A percentile compares a stretch with the other conserved stretches of the same genome.
These are phyloP conservation scores for Claviceps sorghi DNA, from an alignment of 2,329 filamentous ascomycete species.

Conservation along the genomic window DNA sequence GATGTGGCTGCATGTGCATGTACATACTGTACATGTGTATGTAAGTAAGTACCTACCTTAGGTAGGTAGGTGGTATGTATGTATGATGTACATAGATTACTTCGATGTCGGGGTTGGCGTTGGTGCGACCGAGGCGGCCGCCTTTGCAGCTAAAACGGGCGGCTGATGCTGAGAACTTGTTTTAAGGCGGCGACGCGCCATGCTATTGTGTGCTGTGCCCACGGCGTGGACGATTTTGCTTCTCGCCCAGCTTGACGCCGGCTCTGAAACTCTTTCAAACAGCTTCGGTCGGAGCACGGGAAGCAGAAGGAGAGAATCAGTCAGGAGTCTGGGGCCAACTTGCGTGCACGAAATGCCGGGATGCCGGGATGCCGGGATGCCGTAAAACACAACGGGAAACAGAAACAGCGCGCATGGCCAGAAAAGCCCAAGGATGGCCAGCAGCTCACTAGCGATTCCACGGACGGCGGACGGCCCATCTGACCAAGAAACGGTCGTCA, in stretches of 20 bases:
- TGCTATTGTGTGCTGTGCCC: background rate
- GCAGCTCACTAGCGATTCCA: no score
- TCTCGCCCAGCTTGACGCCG: background rate
- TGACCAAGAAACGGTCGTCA: background rate
- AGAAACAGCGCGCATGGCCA: background rate
- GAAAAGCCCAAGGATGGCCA: no score
- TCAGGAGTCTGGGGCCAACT: background rate
- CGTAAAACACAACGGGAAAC: background rate
- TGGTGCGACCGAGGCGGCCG: slow-evolving; percentile 2
- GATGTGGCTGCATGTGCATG: background rate
- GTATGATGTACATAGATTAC: no score
- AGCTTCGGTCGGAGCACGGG: background rate
- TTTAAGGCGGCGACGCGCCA: background rate
- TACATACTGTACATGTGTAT: no score
- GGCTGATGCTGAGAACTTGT: background rate
- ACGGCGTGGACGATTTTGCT: background rate
- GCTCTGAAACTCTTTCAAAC: background rate
- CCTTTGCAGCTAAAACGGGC: background rate
- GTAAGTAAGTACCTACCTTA: no score
- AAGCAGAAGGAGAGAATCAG: background rate
- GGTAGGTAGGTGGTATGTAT: no score
- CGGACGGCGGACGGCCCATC: background rate
- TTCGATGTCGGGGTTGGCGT: background rate
- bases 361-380: background rate
- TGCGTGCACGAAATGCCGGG: background rate